phyloP scores from a whole-genome alignment of 1,284 basidiomycete species.

The Ganoderma lingzhi region DNA sequence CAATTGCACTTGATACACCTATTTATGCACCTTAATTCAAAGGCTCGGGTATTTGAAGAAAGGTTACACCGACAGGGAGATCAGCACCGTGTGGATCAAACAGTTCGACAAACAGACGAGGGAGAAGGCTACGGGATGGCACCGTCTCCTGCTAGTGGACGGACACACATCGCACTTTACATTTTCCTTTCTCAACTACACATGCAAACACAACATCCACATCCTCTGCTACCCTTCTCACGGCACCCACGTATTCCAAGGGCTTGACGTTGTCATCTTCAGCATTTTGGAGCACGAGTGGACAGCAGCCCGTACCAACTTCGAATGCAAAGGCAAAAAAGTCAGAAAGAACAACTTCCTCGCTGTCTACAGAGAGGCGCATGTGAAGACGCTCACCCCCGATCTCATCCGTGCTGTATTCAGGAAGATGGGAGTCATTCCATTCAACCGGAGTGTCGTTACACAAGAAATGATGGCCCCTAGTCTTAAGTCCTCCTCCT shows the following conservation, averaged over 20 bases:
- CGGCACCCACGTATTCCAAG: not conserved
- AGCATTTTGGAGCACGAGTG: not conserved
- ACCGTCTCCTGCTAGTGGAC: not conserved
- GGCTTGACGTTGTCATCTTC: not conserved
- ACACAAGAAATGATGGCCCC: constrained; percentile 46
- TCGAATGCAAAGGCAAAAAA: not conserved
- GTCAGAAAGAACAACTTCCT: not conserved
- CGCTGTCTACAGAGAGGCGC: constrained; percentile 32
- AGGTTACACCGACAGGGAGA: not conserved
- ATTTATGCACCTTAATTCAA: constrained; percentile 3
- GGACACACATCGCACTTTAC: not conserved
- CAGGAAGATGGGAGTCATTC: constrained; percentile 46
- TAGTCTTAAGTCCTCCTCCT: constrained; percentile 42
- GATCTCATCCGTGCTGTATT: constrained; percentile 47
- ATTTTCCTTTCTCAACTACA: not conserved
- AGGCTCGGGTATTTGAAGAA: not conserved
- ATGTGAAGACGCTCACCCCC: constrained; percentile 41
- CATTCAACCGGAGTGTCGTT: constrained; percentile 44
- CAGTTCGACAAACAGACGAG: not conserved
- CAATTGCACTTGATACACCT: too few species aligned
- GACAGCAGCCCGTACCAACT: not conserved
- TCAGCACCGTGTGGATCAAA: not conserved
- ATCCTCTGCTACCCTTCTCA: not conserved
- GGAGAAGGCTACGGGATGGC: not conserved
- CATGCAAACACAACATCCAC: not conserved